Evolutionary conservation across 306 rosid species (phyloP), one percentile per base, ranked within the genome.

Genomic region (Amphicarpaea edgeworthii): DNA sequence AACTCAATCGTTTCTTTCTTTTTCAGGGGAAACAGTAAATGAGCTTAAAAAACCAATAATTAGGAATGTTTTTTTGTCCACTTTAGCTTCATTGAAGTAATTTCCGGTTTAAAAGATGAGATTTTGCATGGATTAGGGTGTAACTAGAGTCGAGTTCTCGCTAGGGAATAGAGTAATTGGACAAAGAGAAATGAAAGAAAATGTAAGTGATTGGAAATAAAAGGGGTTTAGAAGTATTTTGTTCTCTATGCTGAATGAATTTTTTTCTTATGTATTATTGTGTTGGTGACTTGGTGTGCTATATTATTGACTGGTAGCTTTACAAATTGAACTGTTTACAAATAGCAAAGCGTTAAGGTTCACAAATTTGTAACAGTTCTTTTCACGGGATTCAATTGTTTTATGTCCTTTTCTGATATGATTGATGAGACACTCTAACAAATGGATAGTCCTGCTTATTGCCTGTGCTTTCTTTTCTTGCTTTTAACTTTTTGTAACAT

Each of bases 401-500:
- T 42, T 12, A 42, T 62, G 67, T 69, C 41, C 17, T 70, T 58
- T 69, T 40, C 8, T 45, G 1, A 20, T 34, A 53, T 30, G 34
- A 49, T 45, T 8, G 67, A 57, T 63, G 68, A 45, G 70, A 19
- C 59, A 37, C 23, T 42, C 37, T 40, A 51, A 57, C 26, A 57
- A 68, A 63, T 46, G 72, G 60, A 54, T 76, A 9, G 16, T 38
- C 5, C 47, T 50, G 17, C 10, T 73, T 65, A 32, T 64, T 77
- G 41, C 37, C 32, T 19, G 14, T 46, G 30, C 26, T 53, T 3
- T 43, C 1, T 55, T 71, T 42, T n/a, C 15, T 19, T 77, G 3
- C n/a, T 28, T 73, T 58, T 54, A 12, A 16, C 45, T 58, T 58
- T 81, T n/a, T 70, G 47, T 71, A 57, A 32, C 73, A 32, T 75